Conservation (phyloP, 768 basidiomycete species). For the Phanerochaete carnosa region DNA sequence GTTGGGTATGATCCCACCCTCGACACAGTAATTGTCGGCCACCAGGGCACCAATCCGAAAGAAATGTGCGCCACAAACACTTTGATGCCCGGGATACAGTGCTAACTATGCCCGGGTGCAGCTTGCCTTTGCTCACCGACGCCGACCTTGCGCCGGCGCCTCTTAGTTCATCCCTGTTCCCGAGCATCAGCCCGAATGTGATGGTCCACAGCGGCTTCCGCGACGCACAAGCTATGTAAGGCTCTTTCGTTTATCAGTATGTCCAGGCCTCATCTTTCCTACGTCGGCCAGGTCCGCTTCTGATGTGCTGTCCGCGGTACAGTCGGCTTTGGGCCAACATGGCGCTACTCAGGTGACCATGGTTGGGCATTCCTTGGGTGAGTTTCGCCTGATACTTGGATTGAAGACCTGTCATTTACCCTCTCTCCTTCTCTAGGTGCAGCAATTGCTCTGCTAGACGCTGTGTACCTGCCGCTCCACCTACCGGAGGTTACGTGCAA, state of each 20-base stretch:
- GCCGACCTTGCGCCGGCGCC: slow-evolving; percentile 32
- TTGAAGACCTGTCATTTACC: no score
- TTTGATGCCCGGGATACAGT: background rate
- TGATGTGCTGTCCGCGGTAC: slow-evolving; percentile 41
- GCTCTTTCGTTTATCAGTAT: background rate
- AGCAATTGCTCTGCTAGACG: slow-evolving; percentile 49
- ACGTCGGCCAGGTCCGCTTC: slow-evolving; percentile 32
- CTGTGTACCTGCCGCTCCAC: slow-evolving; percentile 51
- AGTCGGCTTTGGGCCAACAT: slow-evolving; percentile 33
- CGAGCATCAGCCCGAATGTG: slow-evolving; percentile 38
- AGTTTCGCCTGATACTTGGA: background rate
- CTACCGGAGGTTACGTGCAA: slow-evolving; percentile 32
- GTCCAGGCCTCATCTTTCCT: background rate
- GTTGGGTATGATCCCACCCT: slow-evolving; percentile 46
- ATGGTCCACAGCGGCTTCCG: slow-evolving; percentile 46
- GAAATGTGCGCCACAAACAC: slow-evolving; percentile 23
- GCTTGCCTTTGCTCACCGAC: slow-evolving; percentile 38
- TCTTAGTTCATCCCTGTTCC: slow-evolving; percentile 43
- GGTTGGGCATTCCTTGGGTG: slow-evolving; percentile 41
- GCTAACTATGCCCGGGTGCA: slow-evolving; percentile 17
- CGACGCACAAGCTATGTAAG: slow-evolving; percentile 40
- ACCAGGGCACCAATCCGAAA: slow-evolving; percentile 34
- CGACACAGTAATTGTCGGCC: slow-evolving; percentile 32
- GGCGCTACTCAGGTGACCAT: slow-evolving; percentile 37
- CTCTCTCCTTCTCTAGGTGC: slow-evolving; percentile 32